Conservation (phyloP, 148 eudicot species). For the Persicaria maculosa region DNA sequence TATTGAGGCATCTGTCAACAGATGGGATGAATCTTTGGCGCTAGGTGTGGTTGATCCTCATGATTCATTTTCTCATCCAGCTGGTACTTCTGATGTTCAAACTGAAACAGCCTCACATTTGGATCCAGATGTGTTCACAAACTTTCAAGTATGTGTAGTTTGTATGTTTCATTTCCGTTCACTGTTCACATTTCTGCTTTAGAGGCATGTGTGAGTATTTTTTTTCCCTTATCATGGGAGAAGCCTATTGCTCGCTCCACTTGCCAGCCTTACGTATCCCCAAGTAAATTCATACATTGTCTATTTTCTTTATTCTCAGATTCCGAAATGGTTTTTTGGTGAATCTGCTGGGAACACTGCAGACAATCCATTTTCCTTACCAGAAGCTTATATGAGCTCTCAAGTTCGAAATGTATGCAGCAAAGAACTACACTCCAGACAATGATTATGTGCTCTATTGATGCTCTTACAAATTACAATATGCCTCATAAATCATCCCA, state of each 20-base stretch:
- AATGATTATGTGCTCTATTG: conserved; percentile 1
- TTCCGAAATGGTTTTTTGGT: conserved; percentile 82
- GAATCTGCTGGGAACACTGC: conserved; percentile 67
- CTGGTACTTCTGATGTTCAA: conserved; percentile 90
- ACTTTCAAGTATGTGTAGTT: conserved; percentile 57
- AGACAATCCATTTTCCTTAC: conserved; percentile 82
- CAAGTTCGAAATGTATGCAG: conserved; percentile 60
- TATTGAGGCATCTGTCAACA: conserved; percentile 62
- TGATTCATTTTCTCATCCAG: conserved; percentile 92
- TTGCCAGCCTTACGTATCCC: conserved; percentile 1
- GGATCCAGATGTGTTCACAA: conserved; percentile 88
- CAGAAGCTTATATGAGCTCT: conserved; percentile 72
- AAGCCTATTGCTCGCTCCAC: background rate
- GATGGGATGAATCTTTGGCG: conserved; percentile 84
- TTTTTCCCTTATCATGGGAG: background rate
- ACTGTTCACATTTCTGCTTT: background rate
- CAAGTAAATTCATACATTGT: background rate
- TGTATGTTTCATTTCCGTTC: background rate
- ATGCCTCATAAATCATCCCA: background rate
- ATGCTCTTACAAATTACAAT: background rate
- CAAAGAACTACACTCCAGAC: conserved; percentile 4
- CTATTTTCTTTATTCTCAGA: conserved; percentile 30
- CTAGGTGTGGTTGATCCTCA: conserved; percentile 93
- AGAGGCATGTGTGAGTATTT: background rate
- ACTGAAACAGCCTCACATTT: conserved; percentile 81